Conservation (phyloP, 768 basidiomycete species). For the Amanita fuliginea region DNA sequence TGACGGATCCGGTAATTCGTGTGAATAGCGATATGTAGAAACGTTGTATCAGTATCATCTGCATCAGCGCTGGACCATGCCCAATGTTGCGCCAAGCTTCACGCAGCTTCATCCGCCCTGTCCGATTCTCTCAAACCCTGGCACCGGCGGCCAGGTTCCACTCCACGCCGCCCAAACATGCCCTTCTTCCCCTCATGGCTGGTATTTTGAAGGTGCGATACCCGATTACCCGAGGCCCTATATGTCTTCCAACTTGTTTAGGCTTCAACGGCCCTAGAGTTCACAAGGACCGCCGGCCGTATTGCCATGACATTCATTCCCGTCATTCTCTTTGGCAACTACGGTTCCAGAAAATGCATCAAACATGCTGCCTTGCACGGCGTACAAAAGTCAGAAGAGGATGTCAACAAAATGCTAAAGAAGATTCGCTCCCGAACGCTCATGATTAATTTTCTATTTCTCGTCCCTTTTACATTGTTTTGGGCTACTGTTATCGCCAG, state of each 20-base stretch:
- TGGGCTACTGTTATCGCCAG: constrained; percentile 64
- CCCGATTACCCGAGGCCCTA: not conserved
- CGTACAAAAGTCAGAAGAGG: constrained; percentile 41
- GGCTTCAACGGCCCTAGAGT: constrained; percentile 65
- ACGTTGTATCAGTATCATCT: not conserved
- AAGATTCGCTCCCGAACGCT: constrained; percentile 37
- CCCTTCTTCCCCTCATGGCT: constrained; percentile 36
- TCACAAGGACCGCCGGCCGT: constrained; percentile 60
- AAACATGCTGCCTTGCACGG: constrained; percentile 40
- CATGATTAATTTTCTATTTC: constrained; percentile 42
- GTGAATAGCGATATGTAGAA: not conserved
- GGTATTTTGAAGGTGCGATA: constrained; percentile 49
- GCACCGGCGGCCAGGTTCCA: constrained; percentile 18
- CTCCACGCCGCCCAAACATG: constrained; percentile 23
- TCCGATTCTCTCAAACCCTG: not conserved
- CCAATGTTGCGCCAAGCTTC: constrained; percentile 39
- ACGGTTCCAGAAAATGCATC: constrained; percentile 38
- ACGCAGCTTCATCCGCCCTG: constrained; percentile 14
- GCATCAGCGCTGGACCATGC: constrained; percentile 23
- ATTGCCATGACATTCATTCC: constrained; percentile 71
- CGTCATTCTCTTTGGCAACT: constrained; percentile 48
- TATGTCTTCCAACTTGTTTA: constrained; percentile 16
- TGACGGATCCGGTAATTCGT: not conserved
- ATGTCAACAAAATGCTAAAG: constrained; percentile 34
- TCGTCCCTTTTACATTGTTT: constrained; percentile 51